A percentile compares a stretch with the other conserved stretches of the same genome.
phyloP scores from a whole-genome alignment of 345 rosid genomes.

The Streptanthus diversifolius region DNA sequence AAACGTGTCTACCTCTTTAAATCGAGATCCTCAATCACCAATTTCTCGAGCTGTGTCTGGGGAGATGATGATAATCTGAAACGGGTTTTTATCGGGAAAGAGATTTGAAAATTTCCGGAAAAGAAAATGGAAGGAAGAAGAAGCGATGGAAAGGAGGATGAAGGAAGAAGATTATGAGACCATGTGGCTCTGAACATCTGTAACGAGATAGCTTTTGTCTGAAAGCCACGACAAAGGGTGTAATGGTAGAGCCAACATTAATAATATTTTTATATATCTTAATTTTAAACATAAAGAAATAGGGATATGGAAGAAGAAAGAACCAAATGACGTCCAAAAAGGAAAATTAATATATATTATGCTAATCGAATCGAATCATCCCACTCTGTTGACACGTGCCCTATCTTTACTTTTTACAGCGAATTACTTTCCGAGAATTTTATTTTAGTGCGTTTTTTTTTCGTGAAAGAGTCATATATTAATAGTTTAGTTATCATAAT shows the following conservation, averaged over 20 bases:
- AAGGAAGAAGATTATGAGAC: constrained; percentile 11
- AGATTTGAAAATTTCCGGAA: background rate
- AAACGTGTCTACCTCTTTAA: constrained; percentile 5
- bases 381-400: background rate
- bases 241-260: constrained; percentile 9
- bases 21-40: constrained; percentile 28
- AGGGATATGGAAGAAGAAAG: background rate
- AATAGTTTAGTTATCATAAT: background rate
- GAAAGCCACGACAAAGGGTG: constrained; percentile 29
- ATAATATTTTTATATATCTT: background rate
- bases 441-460: background rate
- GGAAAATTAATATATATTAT: background rate
- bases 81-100: constrained; percentile 15
- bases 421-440: background rate
- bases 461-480: background rate
- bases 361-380: background rate
- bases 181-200: constrained; percentile 30
- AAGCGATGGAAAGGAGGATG: background rate
- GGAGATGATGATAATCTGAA: constrained; percentile 1
- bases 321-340: background rate
- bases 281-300: background rate
- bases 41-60: background rate
- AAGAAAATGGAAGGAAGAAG: background rate
- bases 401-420: background rate
- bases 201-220: constrained; percentile 25